A percentile compares a stretch with the other conserved stretches of the same genome.
phyloP scores from a whole-genome alignment of 2,329 filamentous ascomycete species.

The Alternaria gaisen region DNA sequence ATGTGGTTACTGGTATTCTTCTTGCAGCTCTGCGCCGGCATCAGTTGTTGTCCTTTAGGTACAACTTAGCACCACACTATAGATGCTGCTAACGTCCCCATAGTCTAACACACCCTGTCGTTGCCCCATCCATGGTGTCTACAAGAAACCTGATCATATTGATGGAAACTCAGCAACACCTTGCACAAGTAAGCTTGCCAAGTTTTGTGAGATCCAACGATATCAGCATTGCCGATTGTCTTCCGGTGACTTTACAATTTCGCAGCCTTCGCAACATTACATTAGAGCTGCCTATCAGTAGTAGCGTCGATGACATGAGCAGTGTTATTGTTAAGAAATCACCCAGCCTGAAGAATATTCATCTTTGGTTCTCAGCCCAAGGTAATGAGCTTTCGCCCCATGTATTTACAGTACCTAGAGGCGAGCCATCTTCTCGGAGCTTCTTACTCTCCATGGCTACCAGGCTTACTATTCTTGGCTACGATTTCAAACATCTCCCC shows the following conservation, averaged over 20 bases:
- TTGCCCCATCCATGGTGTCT: not conserved
- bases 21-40: constrained; percentile 1
- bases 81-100: not conserved
- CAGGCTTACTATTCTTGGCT: not conserved
- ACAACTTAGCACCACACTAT: not conserved
- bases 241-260: not conserved
- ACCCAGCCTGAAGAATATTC: not conserved
- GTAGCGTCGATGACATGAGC: not conserved
- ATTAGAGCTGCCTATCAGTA: not conserved
- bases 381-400: not conserved
- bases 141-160: not conserved
- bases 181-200: not conserved
- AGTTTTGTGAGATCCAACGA: not conserved
- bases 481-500: not conserved
- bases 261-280: not conserved
- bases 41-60: constrained; percentile 6
- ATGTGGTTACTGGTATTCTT: not conserved
- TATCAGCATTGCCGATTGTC: not conserved
- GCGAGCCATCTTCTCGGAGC: not conserved
- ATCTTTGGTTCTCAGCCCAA: not conserved
- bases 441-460: not conserved
- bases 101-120: not conserved
- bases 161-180: not conserved
- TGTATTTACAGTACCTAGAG: not conserved
- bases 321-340: not conserved